Conservation (phyloP, 345 rosid species). For the Linum usitatissimum region DNA sequence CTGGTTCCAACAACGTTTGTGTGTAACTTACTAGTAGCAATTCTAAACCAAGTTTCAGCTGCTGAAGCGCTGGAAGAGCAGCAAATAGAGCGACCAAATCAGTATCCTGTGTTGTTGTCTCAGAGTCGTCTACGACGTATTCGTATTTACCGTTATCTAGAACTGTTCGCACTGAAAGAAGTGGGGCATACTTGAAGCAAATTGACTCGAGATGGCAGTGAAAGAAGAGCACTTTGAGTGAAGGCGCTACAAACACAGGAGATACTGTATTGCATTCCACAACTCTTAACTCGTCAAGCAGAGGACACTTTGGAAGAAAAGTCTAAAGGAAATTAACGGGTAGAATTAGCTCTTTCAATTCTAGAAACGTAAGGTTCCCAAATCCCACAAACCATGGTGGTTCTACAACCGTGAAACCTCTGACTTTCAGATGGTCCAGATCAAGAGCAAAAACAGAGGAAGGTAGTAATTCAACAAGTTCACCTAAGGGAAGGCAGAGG, state of each 20-base stretch:
- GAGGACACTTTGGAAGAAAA: neutral
- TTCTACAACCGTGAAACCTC: neutral
- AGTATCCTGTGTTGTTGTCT: neutral
- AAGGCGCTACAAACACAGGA: neutral
- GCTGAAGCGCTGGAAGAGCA: neutral
- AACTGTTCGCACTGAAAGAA: neutral
- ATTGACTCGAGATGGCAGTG: neutral
- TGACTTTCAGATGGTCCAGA: neutral
- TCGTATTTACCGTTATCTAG: neutral
- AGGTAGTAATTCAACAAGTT: neutral
- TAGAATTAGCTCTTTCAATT: too few relatives aligned
- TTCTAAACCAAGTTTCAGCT: neutral
- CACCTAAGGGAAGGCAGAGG: neutral
- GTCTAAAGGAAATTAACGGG: neutral
- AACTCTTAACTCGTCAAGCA: neutral
- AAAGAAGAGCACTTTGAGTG: neutral
- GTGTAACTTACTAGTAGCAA: neutral
- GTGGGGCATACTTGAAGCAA: neutral
- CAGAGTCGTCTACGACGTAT: neutral
- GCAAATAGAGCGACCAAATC: neutral
- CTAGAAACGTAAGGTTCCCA: neutral
- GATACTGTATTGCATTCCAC: too few relatives aligned
- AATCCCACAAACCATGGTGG: neutral
- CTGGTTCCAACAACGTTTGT: neutral
- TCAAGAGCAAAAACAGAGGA: neutral